Evolutionary conservation across 108 stramenopile species (phyloP).

Genomic region (Cyclotella atomus): DNA sequence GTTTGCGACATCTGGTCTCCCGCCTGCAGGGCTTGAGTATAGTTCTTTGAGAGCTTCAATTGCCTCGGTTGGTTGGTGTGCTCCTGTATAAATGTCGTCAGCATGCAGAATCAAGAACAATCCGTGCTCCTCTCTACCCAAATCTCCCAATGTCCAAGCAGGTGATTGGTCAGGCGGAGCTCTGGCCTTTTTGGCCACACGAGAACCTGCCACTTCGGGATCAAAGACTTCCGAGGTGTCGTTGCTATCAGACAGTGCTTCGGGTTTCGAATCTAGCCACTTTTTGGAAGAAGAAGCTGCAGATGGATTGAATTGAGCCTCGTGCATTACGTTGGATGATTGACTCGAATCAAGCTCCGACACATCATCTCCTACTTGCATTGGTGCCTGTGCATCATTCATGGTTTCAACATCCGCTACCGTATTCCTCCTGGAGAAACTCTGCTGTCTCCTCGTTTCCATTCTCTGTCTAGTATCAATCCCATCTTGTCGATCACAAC

Average conservation of each 20-base stretch:
- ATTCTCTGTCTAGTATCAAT: constrained; percentile 17
- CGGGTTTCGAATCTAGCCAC: constrained; percentile 22
- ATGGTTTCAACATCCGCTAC: constrained; percentile 41
- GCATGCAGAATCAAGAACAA: constrained; percentile 75
- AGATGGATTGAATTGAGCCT: constrained; percentile 49
- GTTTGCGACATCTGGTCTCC: not conserved
- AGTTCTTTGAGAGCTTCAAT: constrained; percentile 69
- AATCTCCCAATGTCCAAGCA: constrained; percentile 64
- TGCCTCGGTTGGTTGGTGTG: constrained; percentile 41
- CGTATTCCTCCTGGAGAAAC: constrained; percentile 36
- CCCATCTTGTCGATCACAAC: constrained; percentile 21
- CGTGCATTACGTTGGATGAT: constrained; percentile 27
- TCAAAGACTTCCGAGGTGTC: constrained; percentile 22
- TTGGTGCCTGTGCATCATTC: too few species aligned
- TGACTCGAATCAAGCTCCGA: not conserved
- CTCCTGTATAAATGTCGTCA: constrained; percentile 71
- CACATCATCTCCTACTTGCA: too few species aligned
- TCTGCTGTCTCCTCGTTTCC: constrained; percentile 15
- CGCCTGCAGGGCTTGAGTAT: constrained; percentile 53
- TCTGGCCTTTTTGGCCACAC: constrained; percentile 34
- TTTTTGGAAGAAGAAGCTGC: constrained; percentile 43
- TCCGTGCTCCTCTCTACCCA: constrained; percentile 68
- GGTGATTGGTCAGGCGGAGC: constrained; percentile 32
- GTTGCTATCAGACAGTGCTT: not conserved
- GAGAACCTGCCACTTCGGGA: constrained; percentile 45